These are phyloP conservation scores for Wickerhamomyces silvicola DNA, from an alignment of 805 yeast species.

Conservation along the genomic window DNA sequence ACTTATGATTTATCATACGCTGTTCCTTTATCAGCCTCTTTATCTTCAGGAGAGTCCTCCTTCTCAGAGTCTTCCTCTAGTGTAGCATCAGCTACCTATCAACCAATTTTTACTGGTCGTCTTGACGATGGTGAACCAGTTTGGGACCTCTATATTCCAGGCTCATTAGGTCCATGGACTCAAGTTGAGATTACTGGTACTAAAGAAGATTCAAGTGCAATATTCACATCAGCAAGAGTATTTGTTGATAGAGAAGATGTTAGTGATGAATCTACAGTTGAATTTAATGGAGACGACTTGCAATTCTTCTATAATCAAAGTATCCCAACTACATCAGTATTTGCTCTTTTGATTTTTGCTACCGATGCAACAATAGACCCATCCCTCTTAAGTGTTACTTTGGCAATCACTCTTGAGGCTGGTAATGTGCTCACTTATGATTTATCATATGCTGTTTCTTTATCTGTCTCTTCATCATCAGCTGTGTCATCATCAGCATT, in stretches of 20 bases:
- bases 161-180: constrained; percentile 52
- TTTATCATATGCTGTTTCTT: no score
- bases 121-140: constrained; percentile 31
- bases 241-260: constrained; percentile 40
- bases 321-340: no score
- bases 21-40: no score
- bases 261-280: constrained; percentile 33
- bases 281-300: neutral
- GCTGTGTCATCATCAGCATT: no score
- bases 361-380: no score
- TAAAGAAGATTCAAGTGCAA: constrained; percentile 35
- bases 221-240: constrained; percentile 26
- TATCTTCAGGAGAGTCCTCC: neutral
- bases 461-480: neutral
- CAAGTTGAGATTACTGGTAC: constrained; percentile 50
- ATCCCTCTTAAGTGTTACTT: no score
- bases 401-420: no score
- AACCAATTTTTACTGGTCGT: constrained; percentile 23
- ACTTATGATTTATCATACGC: no score
- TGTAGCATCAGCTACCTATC: constrained; percentile 22
- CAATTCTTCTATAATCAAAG: no score
- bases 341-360: no score
- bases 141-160: constrained; percentile 37
- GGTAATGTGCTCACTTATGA: no score
- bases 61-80: constrained; percentile 18